Evolutionary conservation across 2,329 filamentous ascomycete genomes (phyloP), one percentile per base, ranked within the genome.

Genomic region (Aspergillus awamori): DNA sequence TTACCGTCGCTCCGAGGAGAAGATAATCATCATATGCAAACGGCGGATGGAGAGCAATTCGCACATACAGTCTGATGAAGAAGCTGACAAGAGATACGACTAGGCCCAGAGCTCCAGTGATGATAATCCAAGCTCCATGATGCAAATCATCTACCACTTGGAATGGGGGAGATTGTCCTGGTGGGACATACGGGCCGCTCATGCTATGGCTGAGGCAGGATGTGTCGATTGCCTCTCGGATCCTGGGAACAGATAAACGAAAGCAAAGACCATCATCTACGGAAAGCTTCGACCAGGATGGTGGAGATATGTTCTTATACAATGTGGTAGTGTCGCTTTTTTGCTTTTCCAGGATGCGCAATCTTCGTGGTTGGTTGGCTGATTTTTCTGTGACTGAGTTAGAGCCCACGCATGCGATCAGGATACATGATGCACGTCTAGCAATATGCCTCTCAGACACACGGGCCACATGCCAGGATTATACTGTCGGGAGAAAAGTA

Each of bases 141-240:
- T 80, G 77, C 33, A 66, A 63, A 20, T 73, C 70, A 53, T 77
- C 76, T n/a, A 80, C 72, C 22, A 75, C 70, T 59, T 77, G 71
- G 43, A 77, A 74, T 47, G 74, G 76, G 47, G 72, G 72, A 36
- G 72, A 72, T 58, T 76, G 70, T 43, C 74, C 72, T 24, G 73
- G 65, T n/a, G 70, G 72, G 41, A 76, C 67, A 62, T 69, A 65
- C 41, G 67, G 67, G 65, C 69, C 67, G 33, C 33, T 36, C 71
- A 73, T 73, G 60, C 47, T 65, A 36, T 36, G 33, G 33, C 33
- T 15, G 33, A 36, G 33, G 38, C 36, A 49, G 22, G 45, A 49
- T 49, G 8, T 7, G 24, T 48, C 13, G 24, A 48, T 13, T 17
- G 5, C 20, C 45, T 36, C 45, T 49, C 45, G 15, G 24, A 26